A percentile compares a stretch with the other conserved stretches of the same genome.
phyloP scores from a whole-genome alignment of 768 basidiomycete species.

The Lactifluus rugatus region DNA sequence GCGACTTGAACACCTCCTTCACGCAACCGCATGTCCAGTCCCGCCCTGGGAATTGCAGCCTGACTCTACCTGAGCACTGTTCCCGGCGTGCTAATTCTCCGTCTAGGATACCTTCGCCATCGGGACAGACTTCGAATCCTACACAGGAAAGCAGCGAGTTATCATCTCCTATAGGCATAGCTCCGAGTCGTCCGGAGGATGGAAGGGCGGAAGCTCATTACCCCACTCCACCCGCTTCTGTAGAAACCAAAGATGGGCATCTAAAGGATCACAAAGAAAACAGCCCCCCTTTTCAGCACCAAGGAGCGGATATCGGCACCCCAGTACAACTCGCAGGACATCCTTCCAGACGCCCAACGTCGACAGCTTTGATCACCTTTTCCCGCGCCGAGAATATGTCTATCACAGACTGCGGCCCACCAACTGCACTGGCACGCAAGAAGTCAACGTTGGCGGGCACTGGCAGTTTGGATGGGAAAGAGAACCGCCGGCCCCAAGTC shows the following conservation, averaged over 20 bases:
- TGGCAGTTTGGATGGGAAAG: neutral
- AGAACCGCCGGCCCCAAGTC: neutral
- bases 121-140: neutral
- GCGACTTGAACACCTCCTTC: too few relatives aligned
- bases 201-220: too few relatives aligned
- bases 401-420: neutral
- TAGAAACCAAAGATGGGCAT: too few relatives aligned
- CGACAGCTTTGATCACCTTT: neutral
- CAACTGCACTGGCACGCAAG: neutral
- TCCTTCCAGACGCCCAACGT: neutral
- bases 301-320: neutral
- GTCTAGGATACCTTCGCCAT: conserved; percentile 3
- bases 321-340: too few relatives aligned
- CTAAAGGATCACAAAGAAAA: neutral
- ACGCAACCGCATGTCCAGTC: neutral
- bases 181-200: too few relatives aligned
- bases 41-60: neutral
- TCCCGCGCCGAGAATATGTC: neutral
- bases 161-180: too few relatives aligned
- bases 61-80: neutral
- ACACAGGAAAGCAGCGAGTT: neutral
- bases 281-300: neutral
- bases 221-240: too few relatives aligned
- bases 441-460: neutral
- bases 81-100: neutral